Percentiles rank a stretch among this genome's conserved stretches.
Conservation (phyloP, 345 rosid genomes). For the Camelina laxa region DNA sequence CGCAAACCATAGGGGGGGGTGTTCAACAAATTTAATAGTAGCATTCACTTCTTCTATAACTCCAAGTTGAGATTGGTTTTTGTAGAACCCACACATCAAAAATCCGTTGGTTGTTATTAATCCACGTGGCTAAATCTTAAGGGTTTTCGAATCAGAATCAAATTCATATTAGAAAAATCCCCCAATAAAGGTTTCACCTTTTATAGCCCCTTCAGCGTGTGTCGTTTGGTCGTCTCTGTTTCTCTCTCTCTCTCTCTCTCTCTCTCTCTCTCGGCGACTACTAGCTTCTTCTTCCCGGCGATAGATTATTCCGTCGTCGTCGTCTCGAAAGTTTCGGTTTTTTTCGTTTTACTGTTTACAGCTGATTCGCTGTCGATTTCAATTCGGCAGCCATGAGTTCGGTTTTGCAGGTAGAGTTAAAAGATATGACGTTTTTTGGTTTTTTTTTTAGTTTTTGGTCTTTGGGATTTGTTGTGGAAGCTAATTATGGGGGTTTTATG, state of each 20-base stretch:
- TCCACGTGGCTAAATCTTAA: slow-evolving; percentile 33
- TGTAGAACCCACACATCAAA: slow-evolving; percentile 21
- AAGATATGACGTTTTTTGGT: neutral
- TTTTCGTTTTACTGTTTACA: neutral
- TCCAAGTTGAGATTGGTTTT: slow-evolving; percentile 1
- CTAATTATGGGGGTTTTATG: slow-evolving; percentile 5
- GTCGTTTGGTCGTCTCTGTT: slow-evolving; percentile 4
- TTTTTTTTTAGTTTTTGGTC: too few species aligned
- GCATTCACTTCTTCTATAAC: neutral
- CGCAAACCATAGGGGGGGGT: slow-evolving; percentile 16
- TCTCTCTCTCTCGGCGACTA: slow-evolving; percentile 27
- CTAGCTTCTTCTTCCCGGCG: neutral
- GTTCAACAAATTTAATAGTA: neutral
- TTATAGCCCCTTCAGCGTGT: slow-evolving; percentile 8
- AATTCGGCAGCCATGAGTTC: slow-evolving; percentile 57
- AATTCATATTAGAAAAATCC: slow-evolving; percentile 8
- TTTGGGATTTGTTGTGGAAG: neutral
- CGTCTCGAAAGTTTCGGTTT: slow-evolving; percentile 5
- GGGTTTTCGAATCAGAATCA: slow-evolving; percentile 32
- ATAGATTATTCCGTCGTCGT: neutral
- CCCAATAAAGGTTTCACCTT: slow-evolving; percentile 15
- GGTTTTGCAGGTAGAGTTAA: slow-evolving; percentile 56
- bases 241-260: neutral
- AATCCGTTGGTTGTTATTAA: slow-evolving; percentile 7
- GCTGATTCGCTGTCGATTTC: slow-evolving; percentile 25